Evolutionary conservation across 163 green algal genomes (phyloP).

Genomic region (Smithsoniella earleae): DNA sequence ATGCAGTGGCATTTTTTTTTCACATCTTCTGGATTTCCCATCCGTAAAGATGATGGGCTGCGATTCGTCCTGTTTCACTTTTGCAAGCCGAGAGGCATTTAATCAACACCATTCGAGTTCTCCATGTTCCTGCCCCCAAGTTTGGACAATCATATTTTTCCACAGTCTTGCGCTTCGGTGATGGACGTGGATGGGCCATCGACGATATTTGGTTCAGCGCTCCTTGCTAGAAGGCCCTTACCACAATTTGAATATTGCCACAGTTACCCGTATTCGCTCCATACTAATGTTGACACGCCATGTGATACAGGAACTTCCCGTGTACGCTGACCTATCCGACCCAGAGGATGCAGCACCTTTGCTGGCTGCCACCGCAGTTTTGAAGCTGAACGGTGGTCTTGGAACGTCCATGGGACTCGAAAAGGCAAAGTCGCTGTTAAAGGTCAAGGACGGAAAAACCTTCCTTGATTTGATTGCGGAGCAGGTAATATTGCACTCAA

Average conservation of each 20-base stretch:
- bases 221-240: neutral
- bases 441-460: conserved; percentile 77
- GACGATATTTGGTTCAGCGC: too few relatives aligned
- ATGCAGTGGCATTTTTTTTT: too few relatives aligned
- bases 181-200: too few relatives aligned
- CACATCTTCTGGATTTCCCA: too few relatives aligned
- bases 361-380: conserved; percentile 71
- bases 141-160: neutral
- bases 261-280: too few relatives aligned
- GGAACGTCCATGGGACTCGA: conserved; percentile 90
- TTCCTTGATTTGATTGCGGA: conserved; percentile 94
- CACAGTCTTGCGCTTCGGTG: too few relatives aligned
- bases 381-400: conserved; percentile 93
- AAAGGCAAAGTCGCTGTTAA: conserved; percentile 82
- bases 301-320: neutral
- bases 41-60: too few relatives aligned
- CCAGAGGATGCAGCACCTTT: conserved; percentile 36
- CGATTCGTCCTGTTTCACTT: too few relatives aligned
- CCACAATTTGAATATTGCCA: neutral
- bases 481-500: conserved; percentile 59
- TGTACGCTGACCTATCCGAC: conserved; percentile 5
- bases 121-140: neutral
- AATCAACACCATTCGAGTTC: neutral
- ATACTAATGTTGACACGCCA: neutral
- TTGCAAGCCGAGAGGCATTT: too few relatives aligned